Base-by-base conservation (phyloP, 352 stramenopile genomes). In the Blastocystis sp. region DNA sequence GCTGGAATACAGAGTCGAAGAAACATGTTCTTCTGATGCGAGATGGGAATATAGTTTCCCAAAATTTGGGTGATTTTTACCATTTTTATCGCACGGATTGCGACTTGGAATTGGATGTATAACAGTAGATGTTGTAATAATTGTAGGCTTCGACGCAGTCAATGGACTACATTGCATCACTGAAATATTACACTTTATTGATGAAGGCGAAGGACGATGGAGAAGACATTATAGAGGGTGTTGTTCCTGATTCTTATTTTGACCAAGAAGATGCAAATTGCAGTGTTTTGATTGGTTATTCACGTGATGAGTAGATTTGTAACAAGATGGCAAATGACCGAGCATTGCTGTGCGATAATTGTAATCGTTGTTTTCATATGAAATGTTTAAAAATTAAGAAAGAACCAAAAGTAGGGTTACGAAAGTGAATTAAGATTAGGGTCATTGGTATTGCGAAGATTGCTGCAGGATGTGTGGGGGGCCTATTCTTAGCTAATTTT, bases 291-390 rank as follows among this genome's bases (percentile, higher is more conserved):
- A 64, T 54, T 9, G 26, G 55, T 3, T 50, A 18, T 23, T 54
- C 13, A 29, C 20, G 26, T 84, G 43, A 66, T 47, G 20, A 0
- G 9, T 23, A 84, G 73, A 66, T 84, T 8, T 84, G 73, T 43
- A 47, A 47, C 34, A 68, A 84, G 29, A 47, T 13, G 55, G 29
- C 59, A 29, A 45, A 26, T n/a, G 55, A 84, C 9, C 13, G 20
- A 1, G 13, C 39, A 39, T 9, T 84, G 20, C 9, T 84, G 15
- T 84, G 73, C 26, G 50, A 84, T 45, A 84, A 84, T 41, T 84
- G 73, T n/a, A 29, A 84, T 26, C 3, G 45, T 15, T n/a, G 47
- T 9, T 84, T 66, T 29, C 73, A 84, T 66, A 53, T 84, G 73
- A 26, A 29, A 23, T 84, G 73, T 47, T 9, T 84, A 26, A 68